Conservation (phyloP, 768 basidiomycete genomes). For the Lactarius tabidus region DNA sequence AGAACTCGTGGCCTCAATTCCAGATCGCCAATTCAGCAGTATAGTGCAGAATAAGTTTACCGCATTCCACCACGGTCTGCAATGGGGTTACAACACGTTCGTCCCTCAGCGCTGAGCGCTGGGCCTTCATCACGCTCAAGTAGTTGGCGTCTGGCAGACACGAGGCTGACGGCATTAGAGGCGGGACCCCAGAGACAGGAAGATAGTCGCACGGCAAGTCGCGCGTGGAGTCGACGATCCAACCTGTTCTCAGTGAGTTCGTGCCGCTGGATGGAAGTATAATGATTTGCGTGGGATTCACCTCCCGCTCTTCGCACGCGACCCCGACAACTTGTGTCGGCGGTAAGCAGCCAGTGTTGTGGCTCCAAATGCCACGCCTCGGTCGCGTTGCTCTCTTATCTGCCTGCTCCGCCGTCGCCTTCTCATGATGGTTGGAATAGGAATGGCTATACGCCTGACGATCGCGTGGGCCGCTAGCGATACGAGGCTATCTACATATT, state of each 20-base stretch:
- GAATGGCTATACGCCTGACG: not conserved
- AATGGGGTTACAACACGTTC: not conserved
- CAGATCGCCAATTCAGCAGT: not conserved
- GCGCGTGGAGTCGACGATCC: constrained; percentile 12
- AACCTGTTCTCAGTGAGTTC: not conserved
- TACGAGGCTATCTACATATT: not conserved
- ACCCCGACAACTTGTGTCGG: constrained; percentile 1
- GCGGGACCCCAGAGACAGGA: not conserved
- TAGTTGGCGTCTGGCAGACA: not conserved
- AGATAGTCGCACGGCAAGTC: constrained; percentile 11
- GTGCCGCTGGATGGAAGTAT: not conserved
- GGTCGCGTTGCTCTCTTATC: constrained; percentile 12
- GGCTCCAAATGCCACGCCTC: constrained; percentile 5
- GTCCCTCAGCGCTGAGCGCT: not conserved
- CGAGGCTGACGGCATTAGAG: not conserved
- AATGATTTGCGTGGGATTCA: constrained; percentile 10
- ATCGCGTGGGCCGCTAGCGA: not conserved
- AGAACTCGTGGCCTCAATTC: not conserved
- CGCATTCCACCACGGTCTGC: not conserved
- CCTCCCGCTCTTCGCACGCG: constrained; percentile 5
- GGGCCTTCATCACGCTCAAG: not conserved
- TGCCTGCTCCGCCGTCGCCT: constrained; percentile 1
- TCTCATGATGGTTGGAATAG: not conserved
- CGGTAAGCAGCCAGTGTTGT: constrained; percentile 1
- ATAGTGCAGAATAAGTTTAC: not conserved